A percentile compares a stretch with the other conserved stretches of the same genome.
Conservation (phyloP, 2,329 filamentous ascomycete species). For the Verticillium isaacii region DNA sequence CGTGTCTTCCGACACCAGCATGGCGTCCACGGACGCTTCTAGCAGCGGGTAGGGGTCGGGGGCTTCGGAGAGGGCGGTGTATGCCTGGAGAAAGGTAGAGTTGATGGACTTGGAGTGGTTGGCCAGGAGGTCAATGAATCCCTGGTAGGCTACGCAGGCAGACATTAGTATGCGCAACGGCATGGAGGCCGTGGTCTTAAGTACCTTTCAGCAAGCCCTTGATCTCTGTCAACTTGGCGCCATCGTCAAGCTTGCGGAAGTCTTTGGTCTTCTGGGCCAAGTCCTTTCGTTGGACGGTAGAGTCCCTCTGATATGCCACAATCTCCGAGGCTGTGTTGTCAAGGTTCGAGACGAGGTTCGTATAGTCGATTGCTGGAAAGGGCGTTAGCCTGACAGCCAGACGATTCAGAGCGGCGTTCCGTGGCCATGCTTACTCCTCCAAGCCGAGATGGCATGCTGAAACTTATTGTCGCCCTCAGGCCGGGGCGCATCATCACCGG, state of each 20-base stretch:
- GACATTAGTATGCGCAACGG: neutral
- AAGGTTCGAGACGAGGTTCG: constrained; percentile 75
- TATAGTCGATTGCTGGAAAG: constrained; percentile 74
- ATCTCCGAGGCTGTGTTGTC: constrained; percentile 95
- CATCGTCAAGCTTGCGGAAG: constrained; percentile 89
- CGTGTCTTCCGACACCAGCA: constrained; percentile 88
- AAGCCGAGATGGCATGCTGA: constrained; percentile 90
- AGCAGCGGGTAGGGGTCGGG: constrained; percentile 95
- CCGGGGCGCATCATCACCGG: constrained; percentile 16
- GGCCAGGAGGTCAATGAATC: constrained; percentile 92
- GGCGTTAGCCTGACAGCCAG: constrained; percentile 16
- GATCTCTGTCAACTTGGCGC: constrained; percentile 79
- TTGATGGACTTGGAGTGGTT: constrained; percentile 95
- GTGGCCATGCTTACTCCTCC: constrained; percentile 66
- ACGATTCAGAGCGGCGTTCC: neutral
- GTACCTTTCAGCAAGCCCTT: constrained; percentile 84
- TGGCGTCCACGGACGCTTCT: constrained; percentile 91
- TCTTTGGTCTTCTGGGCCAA: constrained; percentile 99
- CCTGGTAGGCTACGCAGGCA: constrained; percentile 71
- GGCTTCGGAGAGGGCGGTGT: constrained; percentile 89
- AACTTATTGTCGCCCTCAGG: constrained; percentile 80
- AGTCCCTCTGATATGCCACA: constrained; percentile 86
- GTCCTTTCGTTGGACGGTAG: constrained; percentile 94
- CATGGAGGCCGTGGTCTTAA: constrained; percentile 2
- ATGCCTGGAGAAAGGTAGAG: constrained; percentile 86